Percentiles rank a stretch among this genome's conserved stretches.
Conservation (phyloP, 164 flowering plant genomes). For the Akebia trifoliata region DNA sequence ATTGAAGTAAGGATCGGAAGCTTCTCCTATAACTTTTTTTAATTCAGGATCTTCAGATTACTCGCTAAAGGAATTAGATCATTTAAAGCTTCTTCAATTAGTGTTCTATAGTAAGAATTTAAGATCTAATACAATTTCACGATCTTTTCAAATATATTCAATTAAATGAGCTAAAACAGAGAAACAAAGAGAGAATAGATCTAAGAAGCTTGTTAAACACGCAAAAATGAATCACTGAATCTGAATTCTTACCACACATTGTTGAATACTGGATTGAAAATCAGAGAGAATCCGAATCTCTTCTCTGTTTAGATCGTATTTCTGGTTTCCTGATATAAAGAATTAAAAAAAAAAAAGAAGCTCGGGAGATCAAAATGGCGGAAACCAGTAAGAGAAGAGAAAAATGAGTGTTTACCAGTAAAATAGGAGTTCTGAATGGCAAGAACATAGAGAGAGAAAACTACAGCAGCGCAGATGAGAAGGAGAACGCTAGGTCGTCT, state of each 20-base stretch:
- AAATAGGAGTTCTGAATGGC: conserved; percentile 37
- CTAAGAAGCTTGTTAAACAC: too few relatives aligned
- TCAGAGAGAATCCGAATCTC: conserved; percentile 42
- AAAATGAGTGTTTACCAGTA: conserved; percentile 8
- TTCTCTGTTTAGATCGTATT: conserved; percentile 19
- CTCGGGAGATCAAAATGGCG: not conserved
- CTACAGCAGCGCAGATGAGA: conserved; percentile 47
- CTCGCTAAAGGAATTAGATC: too few relatives aligned
- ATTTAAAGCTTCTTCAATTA: too few relatives aligned
- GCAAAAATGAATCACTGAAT: too few relatives aligned
- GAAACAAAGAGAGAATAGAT: too few relatives aligned
- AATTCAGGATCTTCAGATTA: too few relatives aligned
- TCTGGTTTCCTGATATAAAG: conserved; percentile 27
- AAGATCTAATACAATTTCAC: too few relatives aligned
- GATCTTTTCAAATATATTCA: too few relatives aligned
- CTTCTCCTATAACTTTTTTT: too few relatives aligned
- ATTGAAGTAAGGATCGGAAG: too few relatives aligned
- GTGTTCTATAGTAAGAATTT: too few relatives aligned
- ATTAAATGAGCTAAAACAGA: too few relatives aligned
- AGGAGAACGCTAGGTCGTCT: conserved; percentile 35
- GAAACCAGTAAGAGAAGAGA: not conserved
- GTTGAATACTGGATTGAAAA: conserved; percentile 70
- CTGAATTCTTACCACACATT: conserved; percentile 60
- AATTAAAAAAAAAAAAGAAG: not conserved
- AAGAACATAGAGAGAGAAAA: conserved; percentile 61